A percentile compares a stretch with the other conserved stretches of the same genome.
Conservation (phyloP, 495 filamentous ascomycete genomes). For the Trichocladium uniseriatum region DNA sequence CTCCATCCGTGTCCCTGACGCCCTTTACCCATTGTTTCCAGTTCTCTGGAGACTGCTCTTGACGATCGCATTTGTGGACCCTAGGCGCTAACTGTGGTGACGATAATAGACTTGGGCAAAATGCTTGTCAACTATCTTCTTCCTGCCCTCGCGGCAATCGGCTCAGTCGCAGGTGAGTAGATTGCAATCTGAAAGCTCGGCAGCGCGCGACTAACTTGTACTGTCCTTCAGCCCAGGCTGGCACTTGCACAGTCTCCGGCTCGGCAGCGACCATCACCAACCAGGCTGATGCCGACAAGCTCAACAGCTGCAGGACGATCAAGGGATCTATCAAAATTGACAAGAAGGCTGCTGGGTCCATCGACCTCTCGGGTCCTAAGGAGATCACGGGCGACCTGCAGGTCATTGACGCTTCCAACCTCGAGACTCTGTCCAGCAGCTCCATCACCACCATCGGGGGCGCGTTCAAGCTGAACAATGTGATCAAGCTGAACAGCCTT, state of each 20-base stretch:
- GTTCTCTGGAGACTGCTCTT: no score
- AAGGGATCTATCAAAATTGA: constrained; percentile 62
- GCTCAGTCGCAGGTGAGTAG: constrained; percentile 57
- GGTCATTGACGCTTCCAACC: constrained; percentile 43
- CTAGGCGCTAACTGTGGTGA: constrained; percentile 15
- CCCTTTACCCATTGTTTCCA: no score
- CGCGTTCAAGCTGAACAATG: constrained; percentile 53
- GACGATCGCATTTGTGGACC: background rate
- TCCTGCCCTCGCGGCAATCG: constrained; percentile 62
- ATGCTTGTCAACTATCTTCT: constrained; percentile 73
- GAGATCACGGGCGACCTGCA: constrained; percentile 62
- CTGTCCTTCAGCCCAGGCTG: constrained; percentile 36
- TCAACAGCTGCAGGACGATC: constrained; percentile 58
- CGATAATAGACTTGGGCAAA: constrained; percentile 30
- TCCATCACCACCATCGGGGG: constrained; percentile 44
- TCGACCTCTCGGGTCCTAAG: constrained; percentile 48
- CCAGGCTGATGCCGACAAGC: constrained; percentile 59
- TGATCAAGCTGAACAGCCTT: constrained; percentile 57
- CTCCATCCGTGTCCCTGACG: no score
- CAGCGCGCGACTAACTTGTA: background rate
- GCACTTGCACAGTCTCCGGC: constrained; percentile 28
- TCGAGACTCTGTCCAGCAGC: constrained; percentile 42
- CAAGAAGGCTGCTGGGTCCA: constrained; percentile 37
- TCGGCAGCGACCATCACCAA: constrained; percentile 53
- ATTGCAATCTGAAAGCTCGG: background rate